Percentiles rank a stretch among this genome's conserved stretches.
These are phyloP conservation scores for Chenopodium suecicum DNA, from an alignment of 148 eudicot genomes.

Conservation along the genomic window DNA sequence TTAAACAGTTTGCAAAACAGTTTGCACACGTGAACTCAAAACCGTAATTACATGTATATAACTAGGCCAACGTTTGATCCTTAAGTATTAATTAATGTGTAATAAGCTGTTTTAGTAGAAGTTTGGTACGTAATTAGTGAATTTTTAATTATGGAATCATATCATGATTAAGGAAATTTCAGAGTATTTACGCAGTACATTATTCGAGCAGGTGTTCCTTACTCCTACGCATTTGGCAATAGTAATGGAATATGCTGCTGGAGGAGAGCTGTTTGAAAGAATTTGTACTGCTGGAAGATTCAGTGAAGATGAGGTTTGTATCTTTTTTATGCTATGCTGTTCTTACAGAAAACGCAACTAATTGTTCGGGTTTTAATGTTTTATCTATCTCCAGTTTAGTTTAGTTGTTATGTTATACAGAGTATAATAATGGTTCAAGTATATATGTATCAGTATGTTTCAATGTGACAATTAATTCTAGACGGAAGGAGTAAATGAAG, in stretches of 20 bases:
- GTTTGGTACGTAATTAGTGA: neutral
- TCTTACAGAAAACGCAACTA: neutral
- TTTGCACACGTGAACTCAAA: neutral
- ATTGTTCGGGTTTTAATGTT: too few relatives aligned
- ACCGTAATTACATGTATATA: neutral
- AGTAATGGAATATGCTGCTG: conserved; percentile 80
- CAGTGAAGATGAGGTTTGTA: conserved; percentile 66
- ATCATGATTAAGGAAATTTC: neutral
- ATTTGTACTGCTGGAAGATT: conserved; percentile 74
- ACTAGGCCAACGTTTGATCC: neutral
- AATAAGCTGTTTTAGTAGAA: neutral
- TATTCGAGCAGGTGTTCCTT: conserved; percentile 42
- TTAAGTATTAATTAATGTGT: neutral
- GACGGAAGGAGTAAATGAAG: neutral
- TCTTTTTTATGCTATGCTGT: neutral
- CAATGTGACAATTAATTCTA: neutral
- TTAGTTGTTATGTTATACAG: too few relatives aligned
- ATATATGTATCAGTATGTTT: too few relatives aligned
- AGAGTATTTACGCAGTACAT: neutral
- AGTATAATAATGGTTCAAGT: too few relatives aligned
- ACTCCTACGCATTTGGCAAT: conserved; percentile 74
- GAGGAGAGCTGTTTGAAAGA: conserved; percentile 72
- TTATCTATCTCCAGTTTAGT: too few relatives aligned
- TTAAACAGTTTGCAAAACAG: neutral
- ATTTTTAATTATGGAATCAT: neutral